Conservation (phyloP, 2,329 filamentous ascomycete species). For the Fusarium ramigenum region DNA sequence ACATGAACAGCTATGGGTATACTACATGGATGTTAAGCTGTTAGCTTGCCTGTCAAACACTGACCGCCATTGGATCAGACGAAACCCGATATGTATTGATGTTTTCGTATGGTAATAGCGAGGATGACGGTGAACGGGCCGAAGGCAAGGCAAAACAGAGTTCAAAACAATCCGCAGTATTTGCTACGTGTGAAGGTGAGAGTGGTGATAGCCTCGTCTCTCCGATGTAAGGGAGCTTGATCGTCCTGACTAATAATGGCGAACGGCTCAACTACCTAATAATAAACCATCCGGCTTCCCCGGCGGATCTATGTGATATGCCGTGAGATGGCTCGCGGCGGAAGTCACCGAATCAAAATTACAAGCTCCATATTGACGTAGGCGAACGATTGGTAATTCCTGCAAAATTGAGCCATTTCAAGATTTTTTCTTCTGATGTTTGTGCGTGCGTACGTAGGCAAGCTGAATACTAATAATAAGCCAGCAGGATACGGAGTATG, state of each 20-base stretch:
- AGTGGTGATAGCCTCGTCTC: conserved; percentile 23
- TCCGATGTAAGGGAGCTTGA: conserved; percentile 21
- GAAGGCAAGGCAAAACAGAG: conserved; percentile 13
- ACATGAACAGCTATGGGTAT: conserved; percentile 4
- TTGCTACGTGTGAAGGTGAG: neutral
- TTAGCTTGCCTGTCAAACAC: conserved; percentile 7
- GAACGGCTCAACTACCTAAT: conserved; percentile 2
- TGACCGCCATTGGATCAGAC: conserved; percentile 18
- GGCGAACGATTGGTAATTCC: conserved; percentile 18
- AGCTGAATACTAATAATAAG: conserved; percentile 8
- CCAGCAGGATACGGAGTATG: neutral
- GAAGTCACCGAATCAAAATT: conserved; percentile 19
- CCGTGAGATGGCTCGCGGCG: conserved; percentile 9
- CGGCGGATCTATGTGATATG: conserved; percentile 25
- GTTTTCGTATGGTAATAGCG: neutral
- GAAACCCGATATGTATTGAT: neutral
- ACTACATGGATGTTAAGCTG: neutral
- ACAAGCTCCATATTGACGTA: conserved; percentile 24
- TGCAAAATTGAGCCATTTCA: conserved; percentile 26
- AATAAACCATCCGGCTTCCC: conserved; percentile 21
- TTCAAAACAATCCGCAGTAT: conserved; percentile 13
- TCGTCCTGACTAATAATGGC: neutral
- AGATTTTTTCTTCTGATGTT: neutral
- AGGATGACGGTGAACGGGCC: neutral
- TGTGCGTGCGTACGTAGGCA: conserved; percentile 13